These are phyloP conservation scores for Rhododendron mucronatum DNA, from an alignment of 148 eudicot genomes.

Conservation along the genomic window DNA sequence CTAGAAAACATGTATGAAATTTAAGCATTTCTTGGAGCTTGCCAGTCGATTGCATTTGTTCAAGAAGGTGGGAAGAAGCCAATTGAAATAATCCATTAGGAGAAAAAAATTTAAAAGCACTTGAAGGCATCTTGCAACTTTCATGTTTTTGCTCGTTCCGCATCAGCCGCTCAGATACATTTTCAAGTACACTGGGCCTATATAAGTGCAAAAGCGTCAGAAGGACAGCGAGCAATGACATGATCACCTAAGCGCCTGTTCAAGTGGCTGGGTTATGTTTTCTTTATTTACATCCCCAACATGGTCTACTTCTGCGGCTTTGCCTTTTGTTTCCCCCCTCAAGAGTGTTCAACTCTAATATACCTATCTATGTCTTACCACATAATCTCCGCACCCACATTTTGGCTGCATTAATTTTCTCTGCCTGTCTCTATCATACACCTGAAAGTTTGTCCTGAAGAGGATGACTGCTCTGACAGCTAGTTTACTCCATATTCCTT, in stretches of 20 bases:
- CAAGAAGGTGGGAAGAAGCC: not conserved
- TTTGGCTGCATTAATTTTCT: not conserved
- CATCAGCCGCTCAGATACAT: not conserved
- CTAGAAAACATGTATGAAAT: not conserved
- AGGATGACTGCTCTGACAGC: not conserved
- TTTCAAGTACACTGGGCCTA: not conserved
- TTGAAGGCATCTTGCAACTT: not conserved
- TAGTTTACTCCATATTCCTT: not conserved
- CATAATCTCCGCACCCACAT: not conserved
- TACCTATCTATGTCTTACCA: not conserved
- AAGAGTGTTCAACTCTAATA: not conserved
- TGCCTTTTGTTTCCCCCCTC: not conserved
- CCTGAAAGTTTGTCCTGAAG: not conserved
- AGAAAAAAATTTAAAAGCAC: not conserved
- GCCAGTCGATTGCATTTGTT: not conserved
- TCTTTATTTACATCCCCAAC: not conserved
- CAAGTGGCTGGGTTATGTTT: not conserved
- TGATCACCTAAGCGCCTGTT: no score
- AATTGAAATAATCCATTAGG: not conserved
- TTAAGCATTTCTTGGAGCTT: not conserved
- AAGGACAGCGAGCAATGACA: not conserved
- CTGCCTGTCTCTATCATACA: not conserved
- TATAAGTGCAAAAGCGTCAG: not conserved
- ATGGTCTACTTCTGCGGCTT: not conserved
- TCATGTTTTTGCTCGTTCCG: not conserved